phyloP scores from a whole-genome alignment of 2,329 filamentous ascomycete genomes.

The Albifimbria verrucaria region DNA sequence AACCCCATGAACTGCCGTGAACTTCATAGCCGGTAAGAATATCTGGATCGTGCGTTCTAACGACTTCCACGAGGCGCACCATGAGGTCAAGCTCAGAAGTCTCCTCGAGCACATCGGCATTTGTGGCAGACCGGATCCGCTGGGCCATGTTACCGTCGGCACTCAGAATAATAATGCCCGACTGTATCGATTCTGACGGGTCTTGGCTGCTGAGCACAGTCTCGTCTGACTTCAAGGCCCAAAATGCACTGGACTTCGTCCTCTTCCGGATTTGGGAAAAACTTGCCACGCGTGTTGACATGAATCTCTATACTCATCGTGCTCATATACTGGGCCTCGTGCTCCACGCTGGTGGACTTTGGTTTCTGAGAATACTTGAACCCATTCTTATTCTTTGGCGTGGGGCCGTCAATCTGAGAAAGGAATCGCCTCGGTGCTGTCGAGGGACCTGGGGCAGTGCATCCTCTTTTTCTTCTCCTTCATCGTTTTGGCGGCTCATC shows the following conservation, averaged over 20 bases:
- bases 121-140: conserved; percentile 59
- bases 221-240: conserved; percentile 80
- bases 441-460: conserved; percentile 16
- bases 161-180: conserved; percentile 72
- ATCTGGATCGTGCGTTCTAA: conserved; percentile 81
- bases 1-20: conserved; percentile 91
- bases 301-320: conserved; percentile 93
- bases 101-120: conserved; percentile 69
- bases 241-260: conserved; percentile 88
- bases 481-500: conserved; percentile 50
- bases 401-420: conserved; percentile 87
- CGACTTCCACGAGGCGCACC: conserved; percentile 81
- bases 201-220: conserved; percentile 45
- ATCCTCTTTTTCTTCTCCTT: conserved; percentile 3
- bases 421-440: conserved; percentile 38
- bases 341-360: conserved; percentile 71
- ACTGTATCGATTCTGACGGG: conserved; percentile 46
- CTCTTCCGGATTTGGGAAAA: conserved; percentile 84
- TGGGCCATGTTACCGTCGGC: conserved; percentile 55
- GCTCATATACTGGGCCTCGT: conserved; percentile 92
- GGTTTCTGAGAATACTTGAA: conserved; percentile 83
- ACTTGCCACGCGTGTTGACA: conserved; percentile 76
- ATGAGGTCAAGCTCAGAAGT: conserved; percentile 79
- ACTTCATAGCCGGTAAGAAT: conserved; percentile 94
- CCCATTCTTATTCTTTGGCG: conserved; percentile 75